Base-by-base conservation (phyloP, 306 rosid genomes). In the Macrotyloma uniflorum region DNA sequence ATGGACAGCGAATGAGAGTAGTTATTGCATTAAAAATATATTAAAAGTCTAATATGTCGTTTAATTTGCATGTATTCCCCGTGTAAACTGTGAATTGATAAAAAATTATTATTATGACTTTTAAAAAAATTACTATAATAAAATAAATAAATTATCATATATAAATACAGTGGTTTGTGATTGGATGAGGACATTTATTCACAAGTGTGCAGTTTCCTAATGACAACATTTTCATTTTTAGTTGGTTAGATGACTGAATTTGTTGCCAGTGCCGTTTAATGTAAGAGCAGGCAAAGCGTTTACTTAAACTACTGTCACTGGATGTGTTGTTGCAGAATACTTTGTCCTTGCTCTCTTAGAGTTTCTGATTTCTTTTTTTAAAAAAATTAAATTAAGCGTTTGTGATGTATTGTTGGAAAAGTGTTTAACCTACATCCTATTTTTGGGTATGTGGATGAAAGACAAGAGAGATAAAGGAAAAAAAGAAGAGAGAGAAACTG, bases 221-320 rank as follows among this genome's bases (percentile, higher is more conserved):
- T 24, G 8, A 12, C 1, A 59, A 2, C 19, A 24, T 58, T 28
- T 6, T 15, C 12, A 13, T 26, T 58, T 50, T 59, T 59, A 15
- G 66, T 14, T 14, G 40, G 69, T 33, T 63, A 35, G 35, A 33
- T 30, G 35, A 16, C 43, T 32, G 22, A n/a, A 77, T 80, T 84
- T 68, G 51, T 64, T 82, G 76, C 45, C 35, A 16, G 47, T 83
- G 74, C 36, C 47, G n/a, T 18, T 7, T 19, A 84, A 36, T 58
- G 18, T 10, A 19, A n/a, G n/a, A 23, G 26, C 6, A 18, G 43
- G 36, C 54, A 15, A 70, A 43, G 36, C 43, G 13, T 24, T 69
- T 58, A 59, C 42, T 72, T 36, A 26, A 40, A 69, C 53, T 45
- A 70, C 26, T 47, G 55, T 83, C 82, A 53, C 83, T 33, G 75